Evolutionary conservation across 2,329 filamentous ascomycete species (phyloP).

Genomic region (Lasiodiplodia theobromae): DNA sequence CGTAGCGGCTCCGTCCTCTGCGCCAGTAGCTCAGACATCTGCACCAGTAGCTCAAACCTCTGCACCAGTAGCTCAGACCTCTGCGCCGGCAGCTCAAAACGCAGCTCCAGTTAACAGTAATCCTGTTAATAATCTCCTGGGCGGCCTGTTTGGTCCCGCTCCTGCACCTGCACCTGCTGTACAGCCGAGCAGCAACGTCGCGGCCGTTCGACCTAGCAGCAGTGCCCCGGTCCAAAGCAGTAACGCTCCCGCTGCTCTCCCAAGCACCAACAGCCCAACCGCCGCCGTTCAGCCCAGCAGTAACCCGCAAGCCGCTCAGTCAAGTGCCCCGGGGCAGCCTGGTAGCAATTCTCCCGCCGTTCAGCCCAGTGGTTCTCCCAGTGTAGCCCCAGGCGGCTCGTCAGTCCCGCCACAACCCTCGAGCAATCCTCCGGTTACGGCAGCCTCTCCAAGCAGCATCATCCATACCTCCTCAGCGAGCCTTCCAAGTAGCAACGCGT

Average conservation of each 20-base stretch:
- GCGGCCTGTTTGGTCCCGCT: background rate
- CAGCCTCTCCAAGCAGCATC: too few relatives aligned
- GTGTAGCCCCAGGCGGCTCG: too few relatives aligned
- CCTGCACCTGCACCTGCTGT: background rate
- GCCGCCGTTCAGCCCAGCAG: background rate
- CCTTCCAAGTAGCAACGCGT: too few relatives aligned
- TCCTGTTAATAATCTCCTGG: background rate
- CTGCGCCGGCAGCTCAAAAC: too few relatives aligned
- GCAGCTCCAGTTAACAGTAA: too few relatives aligned
- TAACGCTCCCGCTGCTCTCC: background rate
- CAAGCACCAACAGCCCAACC: background rate
- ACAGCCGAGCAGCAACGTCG: background rate
- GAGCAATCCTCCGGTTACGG: too few relatives aligned
- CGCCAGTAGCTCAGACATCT: too few relatives aligned
- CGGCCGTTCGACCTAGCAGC: background rate
- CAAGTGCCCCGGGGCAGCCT: background rate
- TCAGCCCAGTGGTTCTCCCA: background rate
- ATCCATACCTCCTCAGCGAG: too few relatives aligned
- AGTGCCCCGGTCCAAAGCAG: background rate
- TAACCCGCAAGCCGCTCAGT: background rate
- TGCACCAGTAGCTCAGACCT: too few relatives aligned
- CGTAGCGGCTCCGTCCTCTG: too few relatives aligned
- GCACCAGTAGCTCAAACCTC: too few relatives aligned
- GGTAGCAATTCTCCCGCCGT: background rate
- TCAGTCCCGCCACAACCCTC: too few relatives aligned